Base-by-base conservation (phyloP, 805 yeast species). In the Suhomyces emberorum region DNA sequence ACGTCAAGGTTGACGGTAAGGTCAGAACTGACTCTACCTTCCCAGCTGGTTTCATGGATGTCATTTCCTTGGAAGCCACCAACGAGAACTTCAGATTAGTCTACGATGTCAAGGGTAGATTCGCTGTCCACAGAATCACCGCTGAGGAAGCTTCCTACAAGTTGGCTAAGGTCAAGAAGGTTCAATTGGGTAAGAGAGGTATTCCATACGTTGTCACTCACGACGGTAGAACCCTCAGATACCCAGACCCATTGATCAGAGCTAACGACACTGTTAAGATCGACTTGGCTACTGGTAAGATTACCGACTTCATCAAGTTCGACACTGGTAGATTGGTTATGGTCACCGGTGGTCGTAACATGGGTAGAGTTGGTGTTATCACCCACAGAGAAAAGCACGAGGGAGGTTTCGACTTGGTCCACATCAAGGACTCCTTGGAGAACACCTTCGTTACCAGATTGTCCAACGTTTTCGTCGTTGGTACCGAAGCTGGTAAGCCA, bases 31-130 rank as follows among this genome's bases (percentile, higher is more conserved):
- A 93, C 72, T 69, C 95, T 53, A 93, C 98, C 55, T 91, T 68
- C 95, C 98, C 98, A 72, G 85, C 98, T 66, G 98, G 98, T 65
- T 91, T 93, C 87, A 89, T 89, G 98, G 98, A 91, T 70, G 98
- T 93, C 59, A 88, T 91, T 75, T 59, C 95, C 55, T 77, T 91
- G 65, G 98, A 91, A 70, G 96, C 95, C 69, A 91, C 98, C 74
- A 88, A 88, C 74, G 98, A 91, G 79, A 83, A 91, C 91, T 91
- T 91, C 88, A 89, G 98, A 81, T 85, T 91, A 69, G 84, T 91
- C 64, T 91, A 88, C 81, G 98, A 91, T 70, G 82, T 88, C 70
- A 91, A 91, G 81, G 98, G 98, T 76, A 89, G 96, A 79, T 91
- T 89, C 63, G 93, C 98, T 65, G 95, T 91, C 63, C 98, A 91